Percentiles rank a stretch among this genome's conserved stretches.
These are phyloP conservation scores for Mortierella sp. DNA, from an alignment of 371 early-diverging fungal genomes.

Conservation along the genomic window DNA sequence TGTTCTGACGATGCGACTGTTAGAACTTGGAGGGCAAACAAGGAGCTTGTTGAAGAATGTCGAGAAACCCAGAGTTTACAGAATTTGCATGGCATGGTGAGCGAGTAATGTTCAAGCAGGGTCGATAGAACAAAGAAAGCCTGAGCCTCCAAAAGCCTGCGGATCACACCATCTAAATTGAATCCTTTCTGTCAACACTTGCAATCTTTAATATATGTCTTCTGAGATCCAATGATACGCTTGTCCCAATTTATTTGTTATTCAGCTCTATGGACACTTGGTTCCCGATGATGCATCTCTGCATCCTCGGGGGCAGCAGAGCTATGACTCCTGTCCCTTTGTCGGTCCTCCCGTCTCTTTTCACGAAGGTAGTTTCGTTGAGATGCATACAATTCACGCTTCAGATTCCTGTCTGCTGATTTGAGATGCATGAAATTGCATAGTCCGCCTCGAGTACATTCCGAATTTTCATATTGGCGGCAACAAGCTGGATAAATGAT, in stretches of 20 bases:
- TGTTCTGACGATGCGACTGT: slow-evolving; percentile 57
- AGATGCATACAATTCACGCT: slow-evolving; percentile 84
- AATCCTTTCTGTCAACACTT: no score
- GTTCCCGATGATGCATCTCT: slow-evolving; percentile 24
- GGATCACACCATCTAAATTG: no score
- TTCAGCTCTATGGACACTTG: slow-evolving; percentile 8
- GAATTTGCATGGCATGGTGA: slow-evolving; percentile 45
- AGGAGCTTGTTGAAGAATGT: slow-evolving; percentile 33
- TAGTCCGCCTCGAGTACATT: slow-evolving; percentile 96
- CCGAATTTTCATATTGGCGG: slow-evolving; percentile 94
- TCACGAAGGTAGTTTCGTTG: slow-evolving; percentile 78
- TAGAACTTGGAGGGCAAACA: slow-evolving; percentile 48
- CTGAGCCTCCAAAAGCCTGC: no score
- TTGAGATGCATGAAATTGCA: slow-evolving; percentile 99
- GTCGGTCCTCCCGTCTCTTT: slow-evolving; percentile 59
- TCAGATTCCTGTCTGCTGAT: slow-evolving; percentile 79
- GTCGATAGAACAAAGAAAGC: no score
- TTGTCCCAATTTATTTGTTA: neutral
- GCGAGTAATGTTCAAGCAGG: slow-evolving; percentile 7
- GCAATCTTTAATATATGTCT: no score
- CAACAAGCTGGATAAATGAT: slow-evolving; percentile 81
- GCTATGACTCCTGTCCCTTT: slow-evolving; percentile 39
- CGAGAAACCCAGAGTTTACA: slow-evolving; percentile 21
- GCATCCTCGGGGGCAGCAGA: slow-evolving; percentile 37
- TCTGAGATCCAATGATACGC: neutral